Conservation (phyloP, 2,329 filamentous ascomycete species). For the Knufia fluminis region DNA sequence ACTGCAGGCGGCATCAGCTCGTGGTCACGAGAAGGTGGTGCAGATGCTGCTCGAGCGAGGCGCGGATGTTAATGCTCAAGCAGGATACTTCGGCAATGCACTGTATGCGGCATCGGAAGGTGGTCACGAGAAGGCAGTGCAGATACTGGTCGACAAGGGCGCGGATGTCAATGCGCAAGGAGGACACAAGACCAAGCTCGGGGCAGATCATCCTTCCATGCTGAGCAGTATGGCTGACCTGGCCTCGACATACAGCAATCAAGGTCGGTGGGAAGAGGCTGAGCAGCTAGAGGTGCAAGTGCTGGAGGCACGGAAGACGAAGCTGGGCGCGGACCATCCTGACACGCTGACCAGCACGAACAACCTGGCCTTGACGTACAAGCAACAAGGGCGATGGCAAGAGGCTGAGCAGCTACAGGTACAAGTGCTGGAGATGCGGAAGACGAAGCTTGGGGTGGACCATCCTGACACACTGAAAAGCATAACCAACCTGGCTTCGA, state of each 20-base stretch:
- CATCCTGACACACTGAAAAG: slow-evolving; percentile 15
- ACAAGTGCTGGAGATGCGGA: slow-evolving; percentile 10
- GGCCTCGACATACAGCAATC: slow-evolving; percentile 13
- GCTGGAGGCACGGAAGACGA: no score
- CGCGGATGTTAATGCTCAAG: no score
- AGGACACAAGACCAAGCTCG: no score
- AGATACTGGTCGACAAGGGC: slow-evolving; percentile 18
- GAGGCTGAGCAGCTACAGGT: slow-evolving; percentile 9
- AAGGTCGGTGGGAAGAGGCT: no score
- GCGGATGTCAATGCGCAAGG: slow-evolving; percentile 17
- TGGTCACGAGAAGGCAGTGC: slow-evolving; percentile 13
- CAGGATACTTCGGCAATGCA: slow-evolving; percentile 9
- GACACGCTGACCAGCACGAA: slow-evolving; percentile 17
- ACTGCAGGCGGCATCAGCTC: no score
- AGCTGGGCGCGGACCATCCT: slow-evolving; percentile 15
- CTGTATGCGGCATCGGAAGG: slow-evolving; percentile 6
- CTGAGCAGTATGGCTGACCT: slow-evolving; percentile 20
- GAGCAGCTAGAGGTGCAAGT: no score
- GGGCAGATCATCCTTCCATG: slow-evolving; percentile 12
- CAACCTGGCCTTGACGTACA: slow-evolving; percentile 18
- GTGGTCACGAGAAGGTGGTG: no score
- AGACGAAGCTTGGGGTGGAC: slow-evolving; percentile 11
- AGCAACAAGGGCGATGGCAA: slow-evolving; percentile 52
- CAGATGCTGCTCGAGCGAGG: no score
- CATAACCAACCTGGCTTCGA: slow-evolving; percentile 20